A percentile compares a stretch with the other conserved stretches of the same genome.
These are phyloP conservation scores for Aristolochia californica DNA, from an alignment of 164 flowering plant genomes.

Conservation along the genomic window DNA sequence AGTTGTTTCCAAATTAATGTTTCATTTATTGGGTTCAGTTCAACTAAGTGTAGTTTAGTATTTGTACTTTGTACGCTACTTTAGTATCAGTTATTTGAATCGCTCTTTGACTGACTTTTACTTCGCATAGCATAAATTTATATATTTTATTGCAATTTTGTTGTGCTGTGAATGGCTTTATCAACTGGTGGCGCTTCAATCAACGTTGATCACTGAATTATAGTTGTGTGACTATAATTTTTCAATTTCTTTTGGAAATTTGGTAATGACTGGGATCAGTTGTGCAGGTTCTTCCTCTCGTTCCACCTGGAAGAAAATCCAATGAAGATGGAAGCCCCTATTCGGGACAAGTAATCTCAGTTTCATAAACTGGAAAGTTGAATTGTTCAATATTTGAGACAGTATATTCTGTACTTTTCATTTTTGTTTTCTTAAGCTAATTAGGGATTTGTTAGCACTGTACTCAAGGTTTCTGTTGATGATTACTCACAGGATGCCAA, in stretches of 20 bases:
- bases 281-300: constrained; percentile 90
- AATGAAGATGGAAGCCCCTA: constrained; percentile 91
- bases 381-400: no score
- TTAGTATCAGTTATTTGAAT: no score
- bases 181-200: no score
- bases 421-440: background rate
- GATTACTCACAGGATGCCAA: constrained; percentile 71
- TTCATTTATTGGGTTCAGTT: background rate
- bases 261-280: background rate
- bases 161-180: no score
- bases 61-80: no score
- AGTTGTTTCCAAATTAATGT: background rate
- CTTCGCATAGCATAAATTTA: no score
- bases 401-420: no score
- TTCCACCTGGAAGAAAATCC: constrained; percentile 83
- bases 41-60: background rate
- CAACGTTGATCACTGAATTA: no score
- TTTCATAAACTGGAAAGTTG: background rate
- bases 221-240: no score
- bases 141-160: no score
- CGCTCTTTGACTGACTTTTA: no score
- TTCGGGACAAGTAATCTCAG: constrained; percentile 64
- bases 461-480: background rate
- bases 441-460: background rate
- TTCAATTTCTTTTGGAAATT: background rate